phyloP scores from a whole-genome alignment of 148 eudicot species.

The Dianthus caryophyllus region DNA sequence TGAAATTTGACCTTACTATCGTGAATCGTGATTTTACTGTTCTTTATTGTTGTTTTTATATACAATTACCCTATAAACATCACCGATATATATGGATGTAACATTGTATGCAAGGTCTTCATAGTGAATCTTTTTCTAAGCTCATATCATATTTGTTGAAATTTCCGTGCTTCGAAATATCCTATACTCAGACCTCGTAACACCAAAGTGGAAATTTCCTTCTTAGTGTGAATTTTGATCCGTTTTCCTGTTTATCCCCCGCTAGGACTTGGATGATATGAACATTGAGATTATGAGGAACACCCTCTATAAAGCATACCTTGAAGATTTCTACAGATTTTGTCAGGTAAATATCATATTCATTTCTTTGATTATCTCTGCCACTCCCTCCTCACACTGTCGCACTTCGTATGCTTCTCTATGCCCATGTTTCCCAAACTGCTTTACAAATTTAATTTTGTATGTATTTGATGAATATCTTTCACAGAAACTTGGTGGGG shows the following conservation, averaged over 20 bases:
- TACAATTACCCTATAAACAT: neutral
- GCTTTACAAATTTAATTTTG: neutral
- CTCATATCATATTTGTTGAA: neutral
- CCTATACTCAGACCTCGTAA: neutral
- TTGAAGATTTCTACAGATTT: conserved; percentile 90
- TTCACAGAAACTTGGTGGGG: conserved; percentile 92
- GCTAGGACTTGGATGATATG: conserved; percentile 98
- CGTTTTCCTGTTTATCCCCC: conserved; percentile 2
- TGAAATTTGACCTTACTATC: neutral
- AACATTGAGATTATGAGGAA: conserved; percentile 99
- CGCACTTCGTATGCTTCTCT: neutral
- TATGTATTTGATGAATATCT: conserved; percentile 4
- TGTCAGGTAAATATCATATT: conserved; percentile 56
- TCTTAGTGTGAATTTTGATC: neutral
- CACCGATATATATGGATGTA: neutral
- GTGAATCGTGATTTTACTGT: neutral
- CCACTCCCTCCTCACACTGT: neutral
- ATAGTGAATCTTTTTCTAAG: neutral
- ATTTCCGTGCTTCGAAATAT: no score
- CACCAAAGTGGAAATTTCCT: neutral
- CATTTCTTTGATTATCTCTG: neutral
- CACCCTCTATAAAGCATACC: conserved; percentile 95
- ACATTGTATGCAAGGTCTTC: neutral
- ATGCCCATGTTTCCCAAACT: neutral
- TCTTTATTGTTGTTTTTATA: no score